Base-by-base conservation (phyloP, 495 filamentous ascomycete genomes). In the Xylaria grammica region DNA sequence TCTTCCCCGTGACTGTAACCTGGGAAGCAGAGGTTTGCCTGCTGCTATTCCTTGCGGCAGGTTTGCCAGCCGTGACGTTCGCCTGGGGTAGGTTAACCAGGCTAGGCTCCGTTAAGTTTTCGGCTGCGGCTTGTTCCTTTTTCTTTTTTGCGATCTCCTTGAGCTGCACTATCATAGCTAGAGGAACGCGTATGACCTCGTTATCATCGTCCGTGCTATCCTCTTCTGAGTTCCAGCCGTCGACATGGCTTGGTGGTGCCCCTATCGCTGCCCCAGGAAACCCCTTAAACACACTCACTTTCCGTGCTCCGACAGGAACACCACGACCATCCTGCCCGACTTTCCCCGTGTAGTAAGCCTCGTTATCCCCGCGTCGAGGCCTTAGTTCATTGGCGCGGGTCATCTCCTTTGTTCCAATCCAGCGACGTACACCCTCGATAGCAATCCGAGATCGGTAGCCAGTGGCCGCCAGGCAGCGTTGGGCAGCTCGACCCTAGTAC, bases 381-480 rank as follows among this genome's bases (percentile, higher is more conserved):
- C 58, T 38, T 29, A 60, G 40, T 17, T 60, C 58, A 4, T 60
- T 51, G 30, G 58, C 58, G 22, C 20, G 58, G 27, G 50, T 22
- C 8, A 24, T 2, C 26, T 45, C 60, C n/a, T 53, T 50, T 10
- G 9, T 24, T 6, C 60, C 60, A 45, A 62, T 52, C 48, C 26
- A 53, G 36, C 49, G 60, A 42, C 19, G 49, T 19, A 53, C 60
- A 9, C 60, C 49, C 17, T 62, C 48, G 22, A 62, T 44, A 4
- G 60, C 48, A 50, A 53, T 62, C 13, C 59, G 59, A 45, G 60
- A 53, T 44, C 60, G 60, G 50, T 62, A 62, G 27, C 19, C 38
- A 45, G 60, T 62, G n/a, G 60, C 30, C 26, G 36, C 45, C 60
- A 62, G 53, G n/a, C 60, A 62, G 49, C 45, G 45, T 5, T 51